Base-by-base conservation (phyloP, 176 grass and related monocot species). In the Metroxylon sagu region DNA sequence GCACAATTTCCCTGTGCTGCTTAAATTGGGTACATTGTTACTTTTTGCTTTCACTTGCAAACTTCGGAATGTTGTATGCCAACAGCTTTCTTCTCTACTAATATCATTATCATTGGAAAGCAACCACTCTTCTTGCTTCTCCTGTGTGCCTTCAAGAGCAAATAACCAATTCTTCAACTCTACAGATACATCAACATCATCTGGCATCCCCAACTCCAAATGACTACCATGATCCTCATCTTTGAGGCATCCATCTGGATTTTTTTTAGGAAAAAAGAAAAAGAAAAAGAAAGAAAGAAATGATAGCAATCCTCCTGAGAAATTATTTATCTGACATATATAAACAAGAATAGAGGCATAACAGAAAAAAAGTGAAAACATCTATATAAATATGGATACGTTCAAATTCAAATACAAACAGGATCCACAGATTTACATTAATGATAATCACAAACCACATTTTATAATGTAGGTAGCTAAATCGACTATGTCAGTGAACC, bases 71-170 rank as follows among this genome's bases (percentile, higher is more conserved):
- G 88, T 85, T 30, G 85, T 85, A 82, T 98, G 94, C 94, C 94
- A 98, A 75, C 94, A 98, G 51, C 77, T 98, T n/a, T 98, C 94
- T 83, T 92, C 94, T 83, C 94, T 89, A 55, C 67, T 83, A 65
- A 92, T 60, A 75, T 39, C 29, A 66, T 85, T 74, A 64, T 31
- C 72, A 57, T 54, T 61, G 53, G 53, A 52, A 60, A 53, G 74
- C 26, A 78, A 69, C 70, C 68, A 83, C 77, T 51, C 69, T 58
- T 89, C 74, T 18, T 62, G 74, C 60, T 79, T 56, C 63, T 92
- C 84, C 48, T 92, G 79, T 29, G 76, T 71, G 63, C 94, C 94
- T 98, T 98, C 88, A 70, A 98, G 84, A 66, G 94, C 94, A 3
- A 98, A 98, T 43, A 98, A 66, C 94, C 94, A 98, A 75, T 98